Percentiles rank a stretch among this genome's conserved stretches.
phyloP scores from a whole-genome alignment of 441 rosid species.

The Euphorbia celastroides region DNA sequence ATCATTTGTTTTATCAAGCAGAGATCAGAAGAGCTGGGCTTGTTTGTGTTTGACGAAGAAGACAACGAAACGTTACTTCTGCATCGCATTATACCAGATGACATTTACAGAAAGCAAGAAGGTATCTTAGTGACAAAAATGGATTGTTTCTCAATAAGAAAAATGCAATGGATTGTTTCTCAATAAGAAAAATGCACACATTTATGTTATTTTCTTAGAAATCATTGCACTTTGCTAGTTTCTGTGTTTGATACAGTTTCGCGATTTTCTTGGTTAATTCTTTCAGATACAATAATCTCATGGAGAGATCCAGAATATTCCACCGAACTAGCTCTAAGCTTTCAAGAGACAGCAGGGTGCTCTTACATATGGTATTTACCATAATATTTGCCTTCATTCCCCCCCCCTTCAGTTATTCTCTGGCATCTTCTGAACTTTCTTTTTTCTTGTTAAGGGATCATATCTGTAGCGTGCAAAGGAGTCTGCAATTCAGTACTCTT shows the following conservation, averaged over 20 bases:
- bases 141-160: not conserved
- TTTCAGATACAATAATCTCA: constrained; percentile 89
- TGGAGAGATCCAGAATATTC: constrained; percentile 95
- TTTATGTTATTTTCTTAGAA: not conserved
- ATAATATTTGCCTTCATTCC: constrained; percentile 10
- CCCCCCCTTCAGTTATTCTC: constrained; percentile 8
- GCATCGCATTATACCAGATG: constrained; percentile 85
- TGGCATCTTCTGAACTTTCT: constrained; percentile 12
- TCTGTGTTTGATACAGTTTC: constrained; percentile 6
- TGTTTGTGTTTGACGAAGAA: constrained; percentile 89
- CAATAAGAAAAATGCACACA: not conserved
- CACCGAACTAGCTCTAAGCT: constrained; percentile 95
- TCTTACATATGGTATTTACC: constrained; percentile 77
- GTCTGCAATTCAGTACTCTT: constrained; percentile 69
- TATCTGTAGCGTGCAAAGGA: constrained; percentile 79
- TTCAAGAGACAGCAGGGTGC: constrained; percentile 96
- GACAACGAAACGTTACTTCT: constrained; percentile 85
- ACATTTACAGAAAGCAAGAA: constrained; percentile 96
- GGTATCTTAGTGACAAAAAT: constrained; percentile 38
- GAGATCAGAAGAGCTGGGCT: constrained; percentile 85
- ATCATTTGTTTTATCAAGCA: constrained; percentile 31
- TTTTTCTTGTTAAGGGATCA: constrained; percentile 64
- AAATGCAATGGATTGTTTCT: not conserved
- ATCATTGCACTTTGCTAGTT: not conserved
- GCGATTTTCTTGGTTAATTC: constrained; percentile 14